Base-by-base conservation (phyloP, 352 stramenopile species). In the Salisapilia sapeloensis region DNA sequence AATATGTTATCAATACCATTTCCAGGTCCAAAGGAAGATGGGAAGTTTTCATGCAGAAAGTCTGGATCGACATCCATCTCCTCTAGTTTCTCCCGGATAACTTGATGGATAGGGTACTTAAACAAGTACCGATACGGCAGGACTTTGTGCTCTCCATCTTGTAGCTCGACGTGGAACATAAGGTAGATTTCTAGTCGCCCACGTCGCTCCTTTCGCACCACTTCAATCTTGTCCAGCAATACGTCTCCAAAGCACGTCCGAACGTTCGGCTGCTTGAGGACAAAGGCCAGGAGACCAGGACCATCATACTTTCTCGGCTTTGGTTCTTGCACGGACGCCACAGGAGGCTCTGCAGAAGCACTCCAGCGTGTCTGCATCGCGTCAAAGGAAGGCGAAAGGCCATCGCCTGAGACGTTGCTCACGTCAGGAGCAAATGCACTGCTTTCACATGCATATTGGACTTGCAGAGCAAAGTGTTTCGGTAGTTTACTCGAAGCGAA, bases 221-320 rank as follows among this genome's bases (percentile, higher is more conserved):
- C 52, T 36, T 87, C 71, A 29, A 91, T 65, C 49, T 87, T 84
- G 14, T 81, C 61, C n/a, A 91, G 50, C 12, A 70, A 49, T 12
- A 79, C 65, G 36, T 91, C 75, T 10, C 75, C 76, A 42, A 86
- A 84, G 10, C 56, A 62, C 5, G 76, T 85, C 15, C 63, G 75
- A 21, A 91, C 48, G 15, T 55, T 60, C 22, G 50, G 49, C 21
- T 83, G 57, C 11, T 52, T 60, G 10, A 87, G 33, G 10, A 84
- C 36, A 42, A 84, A 87, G 0, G 65, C 64, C 2, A 87, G 54
- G 26, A 66, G 58, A 10, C 45, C 50, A 13, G 72, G 65, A 18
- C 72, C 72, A 12, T 87, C 59, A 33, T 87, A 87, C 4, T 64
- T 60, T 35, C 65, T 33, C 4, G 60, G 48, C 36, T 85, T 85